These are phyloP conservation scores for Cyclospora cayetanensis DNA, from an alignment of 169 alveolate genomes.

Conservation along the genomic window DNA sequence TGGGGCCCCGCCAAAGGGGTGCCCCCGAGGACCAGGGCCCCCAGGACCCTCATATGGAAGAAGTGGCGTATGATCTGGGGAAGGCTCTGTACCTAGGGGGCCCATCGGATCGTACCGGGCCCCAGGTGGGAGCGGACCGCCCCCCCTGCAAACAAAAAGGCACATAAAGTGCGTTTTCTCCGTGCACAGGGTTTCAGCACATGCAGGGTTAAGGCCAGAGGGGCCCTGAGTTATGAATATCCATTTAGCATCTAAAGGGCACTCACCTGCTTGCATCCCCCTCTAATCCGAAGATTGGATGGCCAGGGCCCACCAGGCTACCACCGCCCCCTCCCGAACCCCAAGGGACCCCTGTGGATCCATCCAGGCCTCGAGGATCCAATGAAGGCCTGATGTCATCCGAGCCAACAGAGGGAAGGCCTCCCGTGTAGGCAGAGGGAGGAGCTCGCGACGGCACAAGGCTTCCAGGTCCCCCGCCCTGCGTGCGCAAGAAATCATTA, in stretches of 20 bases:
- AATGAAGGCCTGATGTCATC: neutral
- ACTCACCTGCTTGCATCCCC: neutral
- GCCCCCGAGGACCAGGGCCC: constrained; percentile 4
- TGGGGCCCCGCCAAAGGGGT: neutral
- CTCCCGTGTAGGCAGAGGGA: neutral
- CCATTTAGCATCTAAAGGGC: too few species aligned
- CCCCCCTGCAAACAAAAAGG: neutral
- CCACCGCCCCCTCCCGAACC: neutral
- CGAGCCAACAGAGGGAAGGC: constrained; percentile 4
- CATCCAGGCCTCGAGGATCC: neutral
- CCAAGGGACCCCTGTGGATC: neutral
- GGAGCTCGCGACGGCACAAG: too few species aligned
- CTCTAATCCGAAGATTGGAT: neutral
- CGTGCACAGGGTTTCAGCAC: neutral
- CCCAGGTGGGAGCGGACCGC: neutral
- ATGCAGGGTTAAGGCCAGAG: neutral
- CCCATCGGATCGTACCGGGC: constrained; percentile 28
- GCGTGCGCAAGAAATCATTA: too few species aligned
- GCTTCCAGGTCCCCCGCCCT: too few species aligned
- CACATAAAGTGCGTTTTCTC: neutral
- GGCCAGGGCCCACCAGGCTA: neutral
- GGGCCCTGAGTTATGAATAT: too few species aligned
- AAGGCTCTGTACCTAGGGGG: constrained; percentile 6
- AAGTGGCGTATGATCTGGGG: constrained; percentile 10
- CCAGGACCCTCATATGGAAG: neutral